Evolutionary conservation across 2,329 filamentous ascomycete genomes (phyloP), one percentile per base, ranked within the genome.

Genomic region (Daldinia sp.): DNA sequence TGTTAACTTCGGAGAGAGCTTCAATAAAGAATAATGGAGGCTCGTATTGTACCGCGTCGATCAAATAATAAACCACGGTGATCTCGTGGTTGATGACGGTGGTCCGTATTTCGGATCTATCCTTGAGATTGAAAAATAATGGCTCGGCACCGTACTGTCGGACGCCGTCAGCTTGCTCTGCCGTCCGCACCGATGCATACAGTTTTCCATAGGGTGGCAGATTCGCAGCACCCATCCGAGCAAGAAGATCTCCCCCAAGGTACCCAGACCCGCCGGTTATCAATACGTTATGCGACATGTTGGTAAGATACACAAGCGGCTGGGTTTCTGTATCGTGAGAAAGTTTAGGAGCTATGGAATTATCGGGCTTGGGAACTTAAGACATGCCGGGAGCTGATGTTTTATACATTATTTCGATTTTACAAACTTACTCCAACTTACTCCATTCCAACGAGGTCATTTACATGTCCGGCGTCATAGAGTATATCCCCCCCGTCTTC

Each of bases 251-350:
- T 2, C 85, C 86, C 23, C 85, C 85, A 0, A 87, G 82, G 63
- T 87, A 87, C 26, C 86, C 86, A 0, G 85, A 86, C 30, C 72
- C 84, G 7, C 85, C 85, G 0, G 85, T 87, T 51, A 87, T 78
- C 33, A 86, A 80, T 57, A 86, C 80, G 50, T 82, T 82, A 64
- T 74, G 74, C 23, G 72, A 68, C 76, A 78, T 78, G 1, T 15
- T 13, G 26, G 3, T 53, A 53, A 30, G 23, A 26, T 51, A 15
- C 10, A 13, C 7, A 54, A 6, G 50, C n/a, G 23, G 7, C 1
- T n/a, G 13, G 9, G 1, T 48, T 23, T 5, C 51, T 5, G 23
- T n/a, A 54, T 44, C n/a, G 2, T 35, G 20, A 26, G 18, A 61
- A 13, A 35, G 4, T 39, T 6, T 26, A 26, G 6, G 4, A 6